A percentile compares a stretch with the other conserved stretches of the same genome.
Conservation (phyloP, 2,329 filamentous ascomycete species). For the Helicocarpus griseus region DNA sequence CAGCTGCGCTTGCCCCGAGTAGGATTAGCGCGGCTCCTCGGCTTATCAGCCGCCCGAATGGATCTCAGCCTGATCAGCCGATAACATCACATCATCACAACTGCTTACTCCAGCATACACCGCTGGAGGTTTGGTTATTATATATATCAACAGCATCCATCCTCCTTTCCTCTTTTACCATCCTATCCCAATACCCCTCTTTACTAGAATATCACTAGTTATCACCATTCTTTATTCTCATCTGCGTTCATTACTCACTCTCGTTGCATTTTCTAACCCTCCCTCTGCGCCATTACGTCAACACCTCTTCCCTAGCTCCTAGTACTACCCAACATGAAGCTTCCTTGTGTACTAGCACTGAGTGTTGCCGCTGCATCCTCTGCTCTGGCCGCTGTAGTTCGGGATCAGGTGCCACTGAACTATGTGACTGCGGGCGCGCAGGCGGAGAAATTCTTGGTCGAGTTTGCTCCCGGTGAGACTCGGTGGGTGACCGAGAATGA, state of each 20-base stretch:
- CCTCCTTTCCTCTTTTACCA: too few species aligned
- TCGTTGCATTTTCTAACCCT: too few species aligned
- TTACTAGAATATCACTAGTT: too few species aligned
- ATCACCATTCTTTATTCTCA: too few species aligned
- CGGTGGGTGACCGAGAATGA: constrained; percentile 86
- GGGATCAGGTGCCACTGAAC: constrained; percentile 22
- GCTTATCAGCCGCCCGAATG: not conserved
- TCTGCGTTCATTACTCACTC: too few species aligned
- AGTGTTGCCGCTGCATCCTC: constrained; percentile 24
- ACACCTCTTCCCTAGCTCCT: too few species aligned
- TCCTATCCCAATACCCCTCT: too few species aligned
- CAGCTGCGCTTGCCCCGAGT: not conserved
- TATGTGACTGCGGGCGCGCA: constrained; percentile 15
- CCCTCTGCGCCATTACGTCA: too few species aligned
- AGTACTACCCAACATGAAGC: constrained; percentile 30
- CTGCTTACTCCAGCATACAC: too few species aligned
- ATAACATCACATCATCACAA: not conserved
- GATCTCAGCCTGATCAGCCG: not conserved
- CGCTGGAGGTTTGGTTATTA: too few species aligned
- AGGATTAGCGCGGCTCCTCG: not conserved
- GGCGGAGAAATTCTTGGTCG: constrained; percentile 62
- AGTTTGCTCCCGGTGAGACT: constrained; percentile 73
- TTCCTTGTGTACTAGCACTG: constrained; percentile 23
- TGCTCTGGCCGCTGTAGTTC: constrained; percentile 23
- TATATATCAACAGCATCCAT: too few species aligned